Evolutionary conservation across 164 flowering plant genomes (phyloP).

Genomic region (Macadamia integrifolia): DNA sequence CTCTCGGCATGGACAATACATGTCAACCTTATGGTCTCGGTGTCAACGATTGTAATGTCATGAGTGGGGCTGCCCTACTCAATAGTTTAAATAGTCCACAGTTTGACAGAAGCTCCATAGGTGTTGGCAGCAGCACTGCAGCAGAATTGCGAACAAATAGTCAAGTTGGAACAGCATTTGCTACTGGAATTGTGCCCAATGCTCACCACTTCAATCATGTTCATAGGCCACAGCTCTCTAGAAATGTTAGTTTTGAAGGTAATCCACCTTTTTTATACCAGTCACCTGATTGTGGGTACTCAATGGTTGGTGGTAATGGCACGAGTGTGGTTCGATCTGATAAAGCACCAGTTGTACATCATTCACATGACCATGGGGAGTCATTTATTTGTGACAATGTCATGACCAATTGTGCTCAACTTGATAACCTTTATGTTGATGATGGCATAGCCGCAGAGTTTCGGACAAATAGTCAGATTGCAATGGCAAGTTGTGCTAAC

Average conservation of each 20-base stretch:
- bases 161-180: background rate
- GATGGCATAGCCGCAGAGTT: no score
- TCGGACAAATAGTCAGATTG: no score
- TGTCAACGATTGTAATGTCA: background rate
- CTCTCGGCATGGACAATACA: background rate
- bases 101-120: background rate
- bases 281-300: background rate
- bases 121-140: background rate
- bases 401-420: background rate
- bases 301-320: slow-evolving; percentile 1
- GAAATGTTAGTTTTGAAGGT: background rate
- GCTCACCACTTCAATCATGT: background rate
- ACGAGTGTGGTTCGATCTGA: slow-evolving; percentile 1
- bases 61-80: slow-evolving; percentile 1
- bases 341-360: background rate
- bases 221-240: background rate
- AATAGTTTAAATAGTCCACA: background rate
- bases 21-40: background rate
- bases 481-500: no score
- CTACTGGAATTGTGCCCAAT: background rate
- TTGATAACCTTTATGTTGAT: background rate
- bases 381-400: no score
- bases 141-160: background rate
- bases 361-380: no score
- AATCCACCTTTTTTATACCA: background rate